Conservation (phyloP, 805 yeast species). For the Maudiozyma serrabonitensis region DNA sequence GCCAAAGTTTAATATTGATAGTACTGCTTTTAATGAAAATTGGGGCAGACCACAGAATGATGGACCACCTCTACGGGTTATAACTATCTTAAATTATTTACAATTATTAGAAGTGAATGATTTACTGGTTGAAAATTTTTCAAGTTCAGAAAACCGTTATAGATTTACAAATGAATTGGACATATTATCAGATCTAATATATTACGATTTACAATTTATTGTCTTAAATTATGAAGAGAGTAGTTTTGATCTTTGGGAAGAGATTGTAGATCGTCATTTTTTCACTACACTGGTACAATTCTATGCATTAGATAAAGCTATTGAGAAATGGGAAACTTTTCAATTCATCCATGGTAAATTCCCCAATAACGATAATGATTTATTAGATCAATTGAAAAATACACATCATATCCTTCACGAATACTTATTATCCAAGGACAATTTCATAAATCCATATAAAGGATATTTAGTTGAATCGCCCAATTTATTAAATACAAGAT, state of each 20-base stretch:
- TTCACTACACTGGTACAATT: constrained; percentile 72
- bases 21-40: constrained; percentile 45
- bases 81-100: constrained; percentile 52
- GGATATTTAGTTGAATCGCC: constrained; percentile 71
- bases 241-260: constrained; percentile 95
- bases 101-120: constrained; percentile 20
- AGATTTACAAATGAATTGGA: constrained; percentile 22
- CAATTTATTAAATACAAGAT: constrained; percentile 34
- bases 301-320: constrained; percentile 54
- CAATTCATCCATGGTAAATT: constrained; percentile 10
- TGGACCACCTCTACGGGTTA: constrained; percentile 79
- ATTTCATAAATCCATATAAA: constrained; percentile 30
- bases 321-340: constrained; percentile 10
- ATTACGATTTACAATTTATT: constrained; percentile 63
- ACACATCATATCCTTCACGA: constrained; percentile 16
- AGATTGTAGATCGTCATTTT: constrained; percentile 61
- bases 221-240: constrained; percentile 47
- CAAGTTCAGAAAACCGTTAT: background rate
- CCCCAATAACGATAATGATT: constrained; percentile 17
- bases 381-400: constrained; percentile 7
- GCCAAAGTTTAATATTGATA: constrained; percentile 72
- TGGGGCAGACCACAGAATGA: constrained; percentile 98
- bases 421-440: constrained; percentile 24
- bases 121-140: background rate
- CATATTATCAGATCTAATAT: constrained; percentile 44